These are phyloP conservation scores for Dryas drummondii DNA, from an alignment of 306 rosid species.

Conservation along the genomic window DNA sequence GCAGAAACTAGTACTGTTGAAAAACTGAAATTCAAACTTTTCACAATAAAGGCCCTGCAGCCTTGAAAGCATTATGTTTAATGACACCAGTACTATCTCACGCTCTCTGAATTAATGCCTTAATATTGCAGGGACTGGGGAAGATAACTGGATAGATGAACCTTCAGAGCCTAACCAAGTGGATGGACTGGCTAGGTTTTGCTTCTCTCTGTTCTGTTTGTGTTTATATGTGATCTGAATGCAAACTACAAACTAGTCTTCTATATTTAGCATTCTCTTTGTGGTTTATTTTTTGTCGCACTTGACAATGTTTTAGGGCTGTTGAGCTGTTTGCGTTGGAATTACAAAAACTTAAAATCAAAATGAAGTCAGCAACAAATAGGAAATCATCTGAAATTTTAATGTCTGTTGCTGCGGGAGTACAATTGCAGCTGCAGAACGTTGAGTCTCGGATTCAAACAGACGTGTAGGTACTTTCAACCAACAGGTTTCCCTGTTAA, in stretches of 20 bases:
- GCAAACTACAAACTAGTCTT: constrained; percentile 9
- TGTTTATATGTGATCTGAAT: not conserved
- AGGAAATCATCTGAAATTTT: constrained; percentile 74
- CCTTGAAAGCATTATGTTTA: constrained; percentile 42
- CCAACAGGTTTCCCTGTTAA: constrained; percentile 29
- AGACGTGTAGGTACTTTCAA: constrained; percentile 62
- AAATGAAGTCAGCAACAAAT: constrained; percentile 55
- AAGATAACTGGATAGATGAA: constrained; percentile 50
- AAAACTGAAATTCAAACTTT: constrained; percentile 40
- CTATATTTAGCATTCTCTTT: constrained; percentile 1
- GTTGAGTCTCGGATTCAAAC: constrained; percentile 70
- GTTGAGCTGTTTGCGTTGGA: constrained; percentile 65
- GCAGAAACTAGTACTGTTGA: constrained; percentile 27
- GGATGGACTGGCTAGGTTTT: constrained; percentile 77
- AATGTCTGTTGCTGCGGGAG: constrained; percentile 61
- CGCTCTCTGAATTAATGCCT: constrained; percentile 19
- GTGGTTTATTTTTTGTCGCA: constrained; percentile 21
- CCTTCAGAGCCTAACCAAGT: constrained; percentile 47
- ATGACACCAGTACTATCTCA: constrained; percentile 36
- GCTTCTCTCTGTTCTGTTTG: constrained; percentile 20
- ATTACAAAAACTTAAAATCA: constrained; percentile 66
- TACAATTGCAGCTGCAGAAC: constrained; percentile 70
- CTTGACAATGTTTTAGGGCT: constrained; percentile 53
- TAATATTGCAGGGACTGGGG: constrained; percentile 48
- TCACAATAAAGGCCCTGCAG: constrained; percentile 47